Base-by-base conservation (phyloP, 805 yeast genomes). In the Danielozyma ontarioensis region DNA sequence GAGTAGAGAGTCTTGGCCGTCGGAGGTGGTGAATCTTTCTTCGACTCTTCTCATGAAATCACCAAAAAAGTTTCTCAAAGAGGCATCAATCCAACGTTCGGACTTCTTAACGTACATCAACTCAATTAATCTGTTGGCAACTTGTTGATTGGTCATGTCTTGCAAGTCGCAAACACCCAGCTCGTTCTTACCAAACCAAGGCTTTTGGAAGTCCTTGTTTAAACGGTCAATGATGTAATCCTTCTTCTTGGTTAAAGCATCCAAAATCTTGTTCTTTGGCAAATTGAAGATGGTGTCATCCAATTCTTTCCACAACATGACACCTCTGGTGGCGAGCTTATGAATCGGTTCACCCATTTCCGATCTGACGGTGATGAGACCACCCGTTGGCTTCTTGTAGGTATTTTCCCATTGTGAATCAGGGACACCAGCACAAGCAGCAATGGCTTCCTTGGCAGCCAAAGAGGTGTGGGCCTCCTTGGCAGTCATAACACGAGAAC, bases 271-370 rank as follows among this genome's bases (percentile, higher is more conserved):
- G 59, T 78, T 79, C 73, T 89, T 88, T 57, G 98, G 96, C 60
- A 88, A 73, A 50, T 78, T 74, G 74, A 93, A 90, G 49, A 93
- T 77, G 29, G 96, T 86, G 48, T 86, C 90, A 64, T 93, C 99
- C 68, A 93, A 72, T 68, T 93, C 97, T 60, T 87, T 85, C 98
- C 99, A 93, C 59, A 93, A 79, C 64, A 85, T 58, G 40, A 93
- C 97, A 73, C 96, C 97, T 61, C 98, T 82, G 38, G 99, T 93
- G 19, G 98, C 97, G 48, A 93, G 76, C 72, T 93, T 93, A 68
- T 93, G 99, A 56, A 93, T 93, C 55, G 98, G 98, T 71, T 93
- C 98, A 58, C 99, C 98, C 98, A 93, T 93, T 72, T 93, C 99
- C 13, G 97, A 90, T 58, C 85, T 75, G 41, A 93, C 98, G 35